Percentiles rank a stretch among this genome's conserved stretches.
These are phyloP conservation scores for Podospora pseudopauciseta DNA, from an alignment of 495 filamentous ascomycete species.

Conservation along the genomic window DNA sequence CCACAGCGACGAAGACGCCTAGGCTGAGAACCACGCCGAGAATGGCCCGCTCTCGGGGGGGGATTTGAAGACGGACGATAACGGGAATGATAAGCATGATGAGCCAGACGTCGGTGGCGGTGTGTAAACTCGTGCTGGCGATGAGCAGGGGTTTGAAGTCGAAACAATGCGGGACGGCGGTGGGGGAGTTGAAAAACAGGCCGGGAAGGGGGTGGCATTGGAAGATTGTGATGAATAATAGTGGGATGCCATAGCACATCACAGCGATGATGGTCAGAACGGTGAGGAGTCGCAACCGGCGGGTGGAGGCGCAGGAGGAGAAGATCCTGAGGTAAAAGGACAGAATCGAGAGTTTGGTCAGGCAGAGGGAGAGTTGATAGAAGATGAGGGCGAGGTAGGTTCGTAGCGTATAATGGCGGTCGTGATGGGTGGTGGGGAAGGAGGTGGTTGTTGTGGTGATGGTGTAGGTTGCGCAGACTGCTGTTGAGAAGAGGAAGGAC, in stretches of 20 bases:
- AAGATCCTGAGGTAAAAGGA: slow-evolving; percentile 42
- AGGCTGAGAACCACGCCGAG: slow-evolving; percentile 36
- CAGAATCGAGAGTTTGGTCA: slow-evolving; percentile 41
- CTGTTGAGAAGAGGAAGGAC: slow-evolving; percentile 28
- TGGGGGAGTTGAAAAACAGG: slow-evolving; percentile 29
- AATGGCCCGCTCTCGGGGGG: slow-evolving; percentile 32
- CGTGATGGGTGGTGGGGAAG: not conserved
- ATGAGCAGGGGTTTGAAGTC: slow-evolving; percentile 35
- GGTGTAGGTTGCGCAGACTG: slow-evolving; percentile 29
- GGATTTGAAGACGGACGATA: slow-evolving; percentile 33
- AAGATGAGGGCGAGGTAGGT: slow-evolving; percentile 29
- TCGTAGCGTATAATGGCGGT: slow-evolving; percentile 11
- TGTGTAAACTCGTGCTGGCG: slow-evolving; percentile 33
- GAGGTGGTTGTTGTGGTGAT: not conserved
- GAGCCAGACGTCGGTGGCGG: slow-evolving; percentile 36
- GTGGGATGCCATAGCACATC: slow-evolving; percentile 30
- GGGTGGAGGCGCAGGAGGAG: slow-evolving; percentile 14
- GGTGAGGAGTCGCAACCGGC: not conserved
- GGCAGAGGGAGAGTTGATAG: slow-evolving; percentile 38
- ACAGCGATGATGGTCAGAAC: slow-evolving; percentile 13
- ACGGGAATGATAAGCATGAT: slow-evolving; percentile 36
- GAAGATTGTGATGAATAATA: slow-evolving; percentile 39
- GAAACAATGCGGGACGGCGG: slow-evolving; percentile 26
- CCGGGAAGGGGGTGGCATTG: slow-evolving; percentile 34
- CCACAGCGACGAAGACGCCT: slow-evolving; percentile 37